Base-by-base conservation (phyloP, 352 stramenopile genomes). In the Phytophthora crassamura region DNA sequence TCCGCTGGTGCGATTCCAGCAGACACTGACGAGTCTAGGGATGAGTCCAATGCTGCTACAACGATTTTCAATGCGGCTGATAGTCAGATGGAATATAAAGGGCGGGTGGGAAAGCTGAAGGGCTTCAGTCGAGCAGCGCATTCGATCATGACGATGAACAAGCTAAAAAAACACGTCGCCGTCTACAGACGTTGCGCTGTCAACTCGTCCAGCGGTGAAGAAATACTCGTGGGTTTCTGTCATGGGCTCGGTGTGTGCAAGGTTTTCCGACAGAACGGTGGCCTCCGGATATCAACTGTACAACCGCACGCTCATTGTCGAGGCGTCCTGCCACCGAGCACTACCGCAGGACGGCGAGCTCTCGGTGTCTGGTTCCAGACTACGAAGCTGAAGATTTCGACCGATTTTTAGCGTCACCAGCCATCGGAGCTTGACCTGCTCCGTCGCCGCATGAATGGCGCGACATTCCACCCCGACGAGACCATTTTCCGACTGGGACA, bases 351-450 rank as follows among this genome's bases (percentile, higher is more conserved):
- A 63, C 25, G 69, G 78, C 30, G 82, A 89, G 65, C 79, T 30
- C 68, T 93, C n/a, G 72, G 81, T 3, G 80, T 77, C 15, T 93
- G 84, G 84, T 89, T 93, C 58, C 82, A 87, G 60, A 82, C 84
- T 30, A 91, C 80, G 1, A 91, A 91, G 32, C 77, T 91, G 59
- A 89, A 91, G 68, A 86, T 89, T 59, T 77, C 80, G 51, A 91
- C 78, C 0, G 78, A 93, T 59, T 90, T 93, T 49, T 76, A 90
- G 47, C 70, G 69, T 0, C 33, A 91, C 22, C 77, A 89, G 47
- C 74, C 80, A 0, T 70, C 76, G 0, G 81, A 93, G 49, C 74
- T 93, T 0, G 83, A 86, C 28, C 35, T 87, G 47, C 64, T 93
- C 0, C 91, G 81, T 47, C 78, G 81, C 0, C 80, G 78, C 40